Conservation (phyloP, 1,139 yeast species). For the Protomyces arabidopsidicola region DNA sequence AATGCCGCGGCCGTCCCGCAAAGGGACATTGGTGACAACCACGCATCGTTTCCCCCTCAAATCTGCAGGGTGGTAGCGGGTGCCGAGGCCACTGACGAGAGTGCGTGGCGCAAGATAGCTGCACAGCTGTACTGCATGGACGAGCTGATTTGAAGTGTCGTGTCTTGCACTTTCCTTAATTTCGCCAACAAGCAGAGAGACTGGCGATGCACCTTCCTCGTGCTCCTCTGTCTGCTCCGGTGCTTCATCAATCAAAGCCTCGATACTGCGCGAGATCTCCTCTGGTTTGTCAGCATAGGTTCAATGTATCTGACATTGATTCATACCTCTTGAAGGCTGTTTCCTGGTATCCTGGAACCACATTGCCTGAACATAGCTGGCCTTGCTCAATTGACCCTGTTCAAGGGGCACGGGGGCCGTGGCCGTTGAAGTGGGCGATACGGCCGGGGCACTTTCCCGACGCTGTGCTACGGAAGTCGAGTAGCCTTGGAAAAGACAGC, state of each 20-base stretch:
- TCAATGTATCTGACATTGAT: neutral
- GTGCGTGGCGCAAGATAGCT: slow-evolving; percentile 16
- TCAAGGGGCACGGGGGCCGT: neutral
- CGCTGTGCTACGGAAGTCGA: neutral
- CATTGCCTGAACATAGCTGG: neutral
- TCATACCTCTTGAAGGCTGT: neutral
- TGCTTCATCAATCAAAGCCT: neutral
- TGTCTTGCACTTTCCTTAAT: slow-evolving; percentile 7
- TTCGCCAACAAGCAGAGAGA: slow-evolving; percentile 10
- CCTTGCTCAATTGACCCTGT: neutral
- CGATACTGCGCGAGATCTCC: neutral
- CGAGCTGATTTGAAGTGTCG: slow-evolving; percentile 1
- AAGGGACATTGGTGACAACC: slow-evolving; percentile 18
- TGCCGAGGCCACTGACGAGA: slow-evolving; percentile 6
- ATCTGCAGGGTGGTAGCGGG: neutral
- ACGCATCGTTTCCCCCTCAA: slow-evolving; percentile 5
- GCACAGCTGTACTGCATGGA: neutral
- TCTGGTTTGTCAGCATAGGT: neutral
- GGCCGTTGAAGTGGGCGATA: too few species aligned
- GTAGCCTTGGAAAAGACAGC: neutral
- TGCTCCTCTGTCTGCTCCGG: neutral
- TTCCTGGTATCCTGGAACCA: neutral
- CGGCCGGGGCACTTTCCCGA: too few species aligned
- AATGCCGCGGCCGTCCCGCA: slow-evolving; percentile 9
- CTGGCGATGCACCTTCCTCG: neutral